Evolutionary conservation across 495 filamentous ascomycete genomes (phyloP).

Genomic region (Physcia stellaris): DNA sequence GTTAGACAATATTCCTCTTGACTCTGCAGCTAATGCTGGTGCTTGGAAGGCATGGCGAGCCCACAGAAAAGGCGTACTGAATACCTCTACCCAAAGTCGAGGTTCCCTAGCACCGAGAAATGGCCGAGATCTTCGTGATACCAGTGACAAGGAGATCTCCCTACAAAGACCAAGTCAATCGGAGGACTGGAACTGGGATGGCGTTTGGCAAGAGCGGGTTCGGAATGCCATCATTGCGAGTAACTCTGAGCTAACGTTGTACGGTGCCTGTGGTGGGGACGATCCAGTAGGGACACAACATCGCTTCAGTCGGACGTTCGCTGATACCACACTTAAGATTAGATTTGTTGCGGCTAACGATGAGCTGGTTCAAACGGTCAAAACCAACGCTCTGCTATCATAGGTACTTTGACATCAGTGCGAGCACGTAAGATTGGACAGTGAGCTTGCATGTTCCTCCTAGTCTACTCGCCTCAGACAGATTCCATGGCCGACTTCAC

Average conservation of each 20-base stretch:
- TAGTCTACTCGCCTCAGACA: too few species aligned
- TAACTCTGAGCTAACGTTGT: conserved; percentile 62
- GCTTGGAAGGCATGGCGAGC: conserved; percentile 85
- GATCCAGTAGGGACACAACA: conserved; percentile 47
- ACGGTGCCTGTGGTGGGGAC: conserved; percentile 46
- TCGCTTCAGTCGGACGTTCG: too few species aligned
- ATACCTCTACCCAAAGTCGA: conserved; percentile 3
- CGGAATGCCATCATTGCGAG: conserved; percentile 63
- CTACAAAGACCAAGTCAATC: too few species aligned
- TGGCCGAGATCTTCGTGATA: too few species aligned
- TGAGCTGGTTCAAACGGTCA: conserved; percentile 40
- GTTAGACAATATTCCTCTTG: conserved; percentile 64
- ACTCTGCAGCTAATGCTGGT: conserved; percentile 72
- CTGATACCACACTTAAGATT: too few species aligned
- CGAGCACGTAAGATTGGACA: too few species aligned
- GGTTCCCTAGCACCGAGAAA: background rate
- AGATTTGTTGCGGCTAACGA: conserved; percentile 54
- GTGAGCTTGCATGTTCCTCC: too few species aligned
- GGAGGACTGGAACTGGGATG: conserved; percentile 91
- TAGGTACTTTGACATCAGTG: background rate
- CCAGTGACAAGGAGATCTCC: too few species aligned
- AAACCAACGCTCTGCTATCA: too few species aligned
- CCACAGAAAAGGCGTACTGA: conserved; percentile 30
- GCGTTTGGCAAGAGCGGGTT: conserved; percentile 79
- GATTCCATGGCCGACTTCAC: too few species aligned